A percentile compares a stretch with the other conserved stretches of the same genome.
Evolutionary conservation across 2,329 filamentous ascomycete genomes (phyloP).

Genomic region (Sodiomyces alkalinus): DNA sequence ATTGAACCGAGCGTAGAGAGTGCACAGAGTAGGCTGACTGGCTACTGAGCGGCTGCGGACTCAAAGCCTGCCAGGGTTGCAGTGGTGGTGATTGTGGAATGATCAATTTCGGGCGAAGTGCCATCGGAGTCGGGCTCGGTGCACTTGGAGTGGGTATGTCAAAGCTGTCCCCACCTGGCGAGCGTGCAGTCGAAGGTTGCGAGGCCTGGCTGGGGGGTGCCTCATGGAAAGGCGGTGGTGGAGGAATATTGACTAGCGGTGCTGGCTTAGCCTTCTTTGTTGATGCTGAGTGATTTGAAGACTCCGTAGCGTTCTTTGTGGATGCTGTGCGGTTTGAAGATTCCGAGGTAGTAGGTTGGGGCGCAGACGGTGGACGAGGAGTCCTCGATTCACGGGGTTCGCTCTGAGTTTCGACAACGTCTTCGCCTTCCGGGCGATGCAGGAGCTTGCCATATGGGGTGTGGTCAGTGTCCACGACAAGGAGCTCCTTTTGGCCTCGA

Average conservation of each 20-base stretch:
- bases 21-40: neutral
- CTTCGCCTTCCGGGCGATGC: neutral
- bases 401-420: neutral
- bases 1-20: neutral
- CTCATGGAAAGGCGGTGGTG: no score
- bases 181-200: neutral
- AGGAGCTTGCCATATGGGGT: conserved; percentile 27
- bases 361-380: neutral
- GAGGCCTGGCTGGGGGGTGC: no score
- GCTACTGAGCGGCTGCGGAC: neutral
- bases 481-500: conserved; percentile 50
- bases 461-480: conserved; percentile 49
- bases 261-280: no score
- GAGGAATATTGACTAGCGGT: no score
- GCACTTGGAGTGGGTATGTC: conserved; percentile 16
- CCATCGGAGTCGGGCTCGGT: conserved; percentile 16
- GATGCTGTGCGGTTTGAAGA: no score
- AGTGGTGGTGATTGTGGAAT: conserved; percentile 10
- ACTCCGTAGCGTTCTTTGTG: no score
- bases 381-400: no score
- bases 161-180: no score
- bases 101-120: conserved; percentile 14
- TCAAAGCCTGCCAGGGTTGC: neutral
- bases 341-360: no score
- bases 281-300: no score